Evolutionary conservation across 192 early-diverging fungal genomes (phyloP), one percentile per base, ranked within the genome.

Genomic region (Geranomyces michiganensis): DNA sequence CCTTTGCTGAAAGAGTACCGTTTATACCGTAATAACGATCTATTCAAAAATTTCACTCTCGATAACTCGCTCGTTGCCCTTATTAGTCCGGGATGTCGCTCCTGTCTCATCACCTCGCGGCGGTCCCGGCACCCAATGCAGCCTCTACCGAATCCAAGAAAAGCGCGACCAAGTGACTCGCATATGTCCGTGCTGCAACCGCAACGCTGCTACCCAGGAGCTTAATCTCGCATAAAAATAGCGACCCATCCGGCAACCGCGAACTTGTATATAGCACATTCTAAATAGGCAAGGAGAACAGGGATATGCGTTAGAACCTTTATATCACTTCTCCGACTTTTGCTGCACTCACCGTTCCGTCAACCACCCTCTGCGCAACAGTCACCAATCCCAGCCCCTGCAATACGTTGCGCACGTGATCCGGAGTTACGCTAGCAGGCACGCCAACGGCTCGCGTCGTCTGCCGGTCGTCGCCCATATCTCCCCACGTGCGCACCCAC

Each of bases 201-300:
- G 77, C 45, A 3, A 53, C 51, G 17, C 30, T 27, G 58, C 58
- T 33, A 41, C 68, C 68, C 1, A 31, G 19, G 31, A 68, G 56
- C 68, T 85, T 87, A 59, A 90, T 83, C 70, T 91, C 90, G 58
- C 78, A 80, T 45, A 88, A 79, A 62, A 90, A 85, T 55, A 87
- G 24, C n/a, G 81, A 66, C 14, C 85, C 87, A 67, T 89, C 87
- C 30, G 70, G 31, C 43, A 90, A 55, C 69, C 83, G 81, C 58
- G 78, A 83, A 36, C 76, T 84, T 15, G 85, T 82, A 79, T 87
- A 91, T 69, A 89, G 83, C 70, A 62, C 46, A 36, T 68, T 51
- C 78, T 82, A 26, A 24, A 68, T 41, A 21, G 15, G 12, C 1
- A 55, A 22, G 26, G n/a, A 62, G 62, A 64, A n/a, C n/a, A n/a